Evolutionary conservation across 768 basidiomycete genomes (phyloP).

Genomic region (Kockovaella imperatae): DNA sequence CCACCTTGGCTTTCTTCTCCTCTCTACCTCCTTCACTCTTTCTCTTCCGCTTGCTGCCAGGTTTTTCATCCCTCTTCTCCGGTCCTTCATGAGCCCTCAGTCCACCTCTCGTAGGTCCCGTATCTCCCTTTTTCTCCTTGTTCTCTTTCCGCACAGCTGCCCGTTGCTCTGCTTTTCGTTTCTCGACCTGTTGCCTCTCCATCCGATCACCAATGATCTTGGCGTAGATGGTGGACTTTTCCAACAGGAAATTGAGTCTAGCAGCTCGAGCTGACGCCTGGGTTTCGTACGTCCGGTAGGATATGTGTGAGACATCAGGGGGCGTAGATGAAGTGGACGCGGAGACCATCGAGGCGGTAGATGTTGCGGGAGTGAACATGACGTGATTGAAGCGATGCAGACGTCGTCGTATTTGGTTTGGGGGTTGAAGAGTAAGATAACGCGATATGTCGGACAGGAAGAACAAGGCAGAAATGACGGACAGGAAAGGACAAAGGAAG

Average conservation of each 20-base stretch:
- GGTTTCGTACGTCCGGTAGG: neutral
- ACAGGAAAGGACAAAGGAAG: too few relatives aligned
- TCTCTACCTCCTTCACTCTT: constrained; percentile 10
- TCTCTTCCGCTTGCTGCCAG: constrained; percentile 19
- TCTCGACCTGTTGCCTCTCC: constrained; percentile 50
- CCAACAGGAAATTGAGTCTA: constrained; percentile 52
- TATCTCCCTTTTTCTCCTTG: constrained; percentile 33
- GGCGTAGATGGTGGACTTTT: constrained; percentile 71
- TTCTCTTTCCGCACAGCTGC: constrained; percentile 30
- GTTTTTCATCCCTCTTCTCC: constrained; percentile 1
- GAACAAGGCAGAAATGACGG: too few relatives aligned
- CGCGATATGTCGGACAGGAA: too few relatives aligned
- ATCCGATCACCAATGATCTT: constrained; percentile 63
- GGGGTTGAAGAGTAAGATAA: too few relatives aligned
- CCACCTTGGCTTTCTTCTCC: constrained; percentile 30
- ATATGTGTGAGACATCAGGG: constrained; percentile 2
- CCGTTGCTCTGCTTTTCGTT: constrained; percentile 33
- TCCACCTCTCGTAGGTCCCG: constrained; percentile 7
- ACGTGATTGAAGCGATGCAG: too few relatives aligned
- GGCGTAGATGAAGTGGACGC: too few relatives aligned
- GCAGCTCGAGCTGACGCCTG: constrained; percentile 27
- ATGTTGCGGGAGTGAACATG: neutral
- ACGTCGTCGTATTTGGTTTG: too few relatives aligned
- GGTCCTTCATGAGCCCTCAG: constrained; percentile 17
- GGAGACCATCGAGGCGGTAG: constrained; percentile 1